Base-by-base conservation (phyloP, 1,139 yeast genomes). In the Candida neerlandica region DNA sequence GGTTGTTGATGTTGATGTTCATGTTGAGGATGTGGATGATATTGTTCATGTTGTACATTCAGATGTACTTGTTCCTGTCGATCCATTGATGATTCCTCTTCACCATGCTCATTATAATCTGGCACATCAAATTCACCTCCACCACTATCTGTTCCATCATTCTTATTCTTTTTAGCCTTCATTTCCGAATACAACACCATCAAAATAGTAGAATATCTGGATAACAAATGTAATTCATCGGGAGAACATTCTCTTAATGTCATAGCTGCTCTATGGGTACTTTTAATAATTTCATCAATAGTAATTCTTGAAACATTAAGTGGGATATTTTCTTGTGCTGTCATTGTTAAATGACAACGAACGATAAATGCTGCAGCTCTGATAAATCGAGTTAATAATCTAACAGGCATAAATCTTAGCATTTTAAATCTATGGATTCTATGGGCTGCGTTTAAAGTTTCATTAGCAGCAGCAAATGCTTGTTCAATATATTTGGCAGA, bases 291-390 rank as follows among this genome's bases (percentile, higher is more conserved):
- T 51, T 87, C 94, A 48, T 84, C 89, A 6, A 82, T 77, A 0
- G 90, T 84, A 15, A 86, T 85, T 42, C 84, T 79, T 39, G 88
- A 81, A 39, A 87, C 64, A 9, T 85, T 78, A 41, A 86, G 64
- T 4, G 47, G 32, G 42, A 62, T 55, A 48, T 67, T 67, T 44
- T 69, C 65, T 58, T 76, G 70, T 46, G 82, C 82, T 0, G 89
- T 83, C 40, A 86, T 74, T 0, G 91, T 84, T 48, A 87, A 67
- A 59, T 87, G 86, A 61, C 96, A 88, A 64, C 91, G 91, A 10
- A 92, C 96, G 49, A 92, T 80, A 63, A 91, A 92, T 2, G 96
- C 95, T 5, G 90, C 92, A 0, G 97, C 91, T 58, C 95, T 81
- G n/a, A 92, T 92, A 34, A 90, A 84, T 51, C 96, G 75, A 1